Percentiles rank a stretch among this genome's conserved stretches.
These are phyloP conservation scores for Prunus salicina DNA, from an alignment of 306 rosid species.

Conservation along the genomic window DNA sequence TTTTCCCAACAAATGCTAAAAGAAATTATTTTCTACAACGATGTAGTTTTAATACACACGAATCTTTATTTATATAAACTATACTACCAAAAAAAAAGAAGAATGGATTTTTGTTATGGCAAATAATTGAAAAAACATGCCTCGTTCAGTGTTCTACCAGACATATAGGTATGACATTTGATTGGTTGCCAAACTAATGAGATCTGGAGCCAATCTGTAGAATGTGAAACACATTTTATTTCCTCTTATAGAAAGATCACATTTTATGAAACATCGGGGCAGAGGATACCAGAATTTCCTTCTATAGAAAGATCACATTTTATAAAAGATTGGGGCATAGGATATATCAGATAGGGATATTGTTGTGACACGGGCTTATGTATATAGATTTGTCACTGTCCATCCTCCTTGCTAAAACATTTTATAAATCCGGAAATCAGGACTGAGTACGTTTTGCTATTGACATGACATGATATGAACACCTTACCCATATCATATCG, in stretches of 20 bases:
- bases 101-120: not conserved
- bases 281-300: not conserved
- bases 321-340: not conserved
- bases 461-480: too few relatives aligned
- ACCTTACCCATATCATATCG: not conserved
- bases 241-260: not conserved
- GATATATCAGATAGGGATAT: not conserved
- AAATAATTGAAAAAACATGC: not conserved
- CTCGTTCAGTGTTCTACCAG: not conserved
- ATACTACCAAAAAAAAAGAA: not conserved
- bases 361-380: not conserved
- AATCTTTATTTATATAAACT: not conserved
- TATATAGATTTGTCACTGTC: not conserved
- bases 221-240: not conserved
- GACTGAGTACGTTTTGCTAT: too few relatives aligned
- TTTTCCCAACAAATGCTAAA: not conserved
- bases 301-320: not conserved
- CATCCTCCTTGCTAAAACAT: not conserved
- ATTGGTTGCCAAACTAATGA: constrained; percentile 1
- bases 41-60: not conserved
- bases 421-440: too few relatives aligned
- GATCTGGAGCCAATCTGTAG: not conserved
- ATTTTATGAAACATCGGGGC: not conserved
- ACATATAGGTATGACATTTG: not conserved
- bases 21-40: not conserved